A percentile compares a stretch with the other conserved stretches of the same genome.
phyloP scores from a whole-genome alignment of 148 eudicot genomes.

The Amaranthus hypochondriacus region DNA sequence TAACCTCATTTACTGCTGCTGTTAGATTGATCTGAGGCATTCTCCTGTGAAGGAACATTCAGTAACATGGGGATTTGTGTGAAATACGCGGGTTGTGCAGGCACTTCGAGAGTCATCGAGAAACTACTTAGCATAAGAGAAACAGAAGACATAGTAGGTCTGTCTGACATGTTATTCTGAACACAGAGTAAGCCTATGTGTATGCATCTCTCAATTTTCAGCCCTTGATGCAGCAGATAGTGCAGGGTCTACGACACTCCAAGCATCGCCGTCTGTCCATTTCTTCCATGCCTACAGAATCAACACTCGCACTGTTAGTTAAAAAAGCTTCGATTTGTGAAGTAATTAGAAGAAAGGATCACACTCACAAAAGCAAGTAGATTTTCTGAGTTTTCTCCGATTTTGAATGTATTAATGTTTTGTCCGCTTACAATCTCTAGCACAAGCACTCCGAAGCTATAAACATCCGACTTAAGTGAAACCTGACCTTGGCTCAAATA shows the following conservation, averaged over 20 bases:
- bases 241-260: slow-evolving; percentile 23
- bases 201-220: slow-evolving; percentile 40
- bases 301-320: not conserved
- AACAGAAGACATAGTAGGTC: slow-evolving; percentile 42
- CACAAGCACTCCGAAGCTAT: slow-evolving; percentile 43
- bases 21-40: not conserved
- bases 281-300: slow-evolving; percentile 23
- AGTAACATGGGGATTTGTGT: not conserved
- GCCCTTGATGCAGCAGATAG: slow-evolving; percentile 12
- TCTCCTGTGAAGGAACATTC: slow-evolving; percentile 4
- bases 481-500: slow-evolving; percentile 35
- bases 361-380: slow-evolving; percentile 25
- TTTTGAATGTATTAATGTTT: slow-evolving; percentile 21
- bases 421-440: slow-evolving; percentile 37
- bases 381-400: slow-evolving; percentile 16
- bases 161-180: slow-evolving; percentile 29
- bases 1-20: slow-evolving; percentile 17
- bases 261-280: slow-evolving; percentile 22
- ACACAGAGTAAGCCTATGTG: slow-evolving; percentile 45
- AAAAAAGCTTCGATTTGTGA: not conserved
- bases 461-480: slow-evolving; percentile 37
- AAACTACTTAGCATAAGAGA: slow-evolving; percentile 39
- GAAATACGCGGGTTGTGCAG: slow-evolving; percentile 29
- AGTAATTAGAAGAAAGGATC: not conserved
- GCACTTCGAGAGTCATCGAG: slow-evolving; percentile 26